Evolutionary conservation across 768 basidiomycete genomes (phyloP), one percentile per base, ranked within the genome.

Genomic region (Mycena haematopus): DNA sequence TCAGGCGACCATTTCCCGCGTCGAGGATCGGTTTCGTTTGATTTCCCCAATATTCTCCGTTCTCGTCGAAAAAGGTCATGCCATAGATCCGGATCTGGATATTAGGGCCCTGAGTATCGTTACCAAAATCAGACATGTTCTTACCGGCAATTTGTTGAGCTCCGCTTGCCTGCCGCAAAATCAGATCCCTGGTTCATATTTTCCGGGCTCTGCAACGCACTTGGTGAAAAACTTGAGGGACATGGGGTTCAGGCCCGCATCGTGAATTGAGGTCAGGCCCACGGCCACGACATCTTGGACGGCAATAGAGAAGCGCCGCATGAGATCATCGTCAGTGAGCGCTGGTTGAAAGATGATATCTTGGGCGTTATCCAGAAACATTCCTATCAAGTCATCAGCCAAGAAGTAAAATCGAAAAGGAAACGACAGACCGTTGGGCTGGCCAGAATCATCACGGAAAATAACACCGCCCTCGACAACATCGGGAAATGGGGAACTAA

Each of bases 311-410:
- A 89, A 95, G 24, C 79, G 81, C 68, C 82, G 80, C 58, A 84
- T 69, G 46, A 93, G 79, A 65, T 91, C 86, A 29, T 74, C 77
- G 68, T 91, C 84, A 0, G 88, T 90, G 58, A 86, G 80, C 22
- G 81, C 75, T 0, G 92, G 91, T 58, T 83, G 84, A 56, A 78
- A 80, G 36, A 94, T 77, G 35, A 94, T 76, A 22, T 87, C 83
- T 70, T 95, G 93, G 1, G 95, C 95, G 66, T 95, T 95, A 75
- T 97, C 95, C 58, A 95, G 74, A 60, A 94, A 79, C 53, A 92
- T 82, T 25, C 92, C 92, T 89, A 46, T 55, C 19, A 46, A 57
- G 3, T 56, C 42, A 35, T 58, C 45, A 52, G 51, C 44, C 53
- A 62, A 52, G 49, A 21, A 22, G 7, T 19, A 15, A 31, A 40